Conservation (phyloP, 257 asterid species). For the Cordia subcordata region DNA sequence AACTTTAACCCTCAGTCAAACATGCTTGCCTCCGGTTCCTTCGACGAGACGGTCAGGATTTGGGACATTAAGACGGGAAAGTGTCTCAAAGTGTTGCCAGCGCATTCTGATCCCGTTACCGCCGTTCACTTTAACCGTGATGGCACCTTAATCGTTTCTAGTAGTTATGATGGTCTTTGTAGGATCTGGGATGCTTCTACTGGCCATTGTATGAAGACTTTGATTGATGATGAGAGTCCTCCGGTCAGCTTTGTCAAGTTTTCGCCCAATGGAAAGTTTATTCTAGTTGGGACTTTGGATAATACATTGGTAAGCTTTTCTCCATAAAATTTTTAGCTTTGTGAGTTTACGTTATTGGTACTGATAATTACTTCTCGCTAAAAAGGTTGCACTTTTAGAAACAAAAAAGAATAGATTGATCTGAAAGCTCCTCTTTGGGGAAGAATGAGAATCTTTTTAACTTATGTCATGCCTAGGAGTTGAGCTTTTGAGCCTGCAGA, state of each 20-base stretch:
- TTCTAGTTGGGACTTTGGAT: constrained; percentile 90
- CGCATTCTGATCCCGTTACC: constrained; percentile 94
- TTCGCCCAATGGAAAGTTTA: constrained; percentile 87
- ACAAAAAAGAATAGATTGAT: too few relatives aligned
- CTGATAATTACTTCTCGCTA: not conserved
- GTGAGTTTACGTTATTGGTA: too few relatives aligned
- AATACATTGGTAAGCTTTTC: constrained; percentile 61
- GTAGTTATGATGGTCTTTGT: constrained; percentile 94
- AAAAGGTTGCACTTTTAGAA: not conserved
- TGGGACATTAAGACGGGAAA: constrained; percentile 96
- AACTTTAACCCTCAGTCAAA: constrained; percentile 81
- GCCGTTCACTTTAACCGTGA: constrained; percentile 78
- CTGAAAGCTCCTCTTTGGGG: not conserved
- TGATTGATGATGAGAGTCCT: constrained; percentile 92
- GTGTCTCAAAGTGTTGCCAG: constrained; percentile 87
- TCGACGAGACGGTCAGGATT: constrained; percentile 82
- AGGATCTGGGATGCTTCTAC: constrained; percentile 97
- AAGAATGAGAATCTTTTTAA: not conserved
- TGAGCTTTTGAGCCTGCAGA: too few relatives aligned
- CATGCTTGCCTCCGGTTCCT: constrained; percentile 83
- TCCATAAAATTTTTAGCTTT: not conserved
- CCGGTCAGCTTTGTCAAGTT: constrained; percentile 94
- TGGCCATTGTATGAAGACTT: constrained; percentile 92
- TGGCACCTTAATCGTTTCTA: constrained; percentile 72
- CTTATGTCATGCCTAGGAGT: too few relatives aligned